Conservation (phyloP, 2,329 filamentous ascomycete genomes). For the Hypoxylon rubiginosum region DNA sequence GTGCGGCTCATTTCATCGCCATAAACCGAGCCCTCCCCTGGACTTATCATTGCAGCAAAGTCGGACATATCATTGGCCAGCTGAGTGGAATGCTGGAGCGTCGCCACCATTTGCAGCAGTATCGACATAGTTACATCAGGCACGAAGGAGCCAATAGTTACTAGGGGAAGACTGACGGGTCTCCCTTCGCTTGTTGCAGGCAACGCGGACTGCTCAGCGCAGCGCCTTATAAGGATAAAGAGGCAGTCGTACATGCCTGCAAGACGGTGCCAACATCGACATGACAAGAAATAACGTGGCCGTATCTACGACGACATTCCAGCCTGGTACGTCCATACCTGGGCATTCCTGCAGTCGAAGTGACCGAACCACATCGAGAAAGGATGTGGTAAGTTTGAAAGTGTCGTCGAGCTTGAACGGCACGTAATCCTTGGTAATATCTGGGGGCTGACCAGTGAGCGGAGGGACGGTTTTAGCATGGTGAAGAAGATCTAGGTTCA, state of each 20-base stretch:
- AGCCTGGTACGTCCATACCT: neutral
- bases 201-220: constrained; percentile 11
- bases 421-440: constrained; percentile 11
- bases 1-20: neutral
- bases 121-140: neutral
- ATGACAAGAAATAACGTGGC: constrained; percentile 11
- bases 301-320: neutral
- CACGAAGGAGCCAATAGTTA: neutral
- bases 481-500: constrained; percentile 18
- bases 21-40: neutral
- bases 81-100: neutral
- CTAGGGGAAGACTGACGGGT: neutral
- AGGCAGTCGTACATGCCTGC: constrained; percentile 17
- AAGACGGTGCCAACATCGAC: constrained; percentile 16
- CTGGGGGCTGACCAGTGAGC: constrained; percentile 2
- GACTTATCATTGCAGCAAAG: neutral
- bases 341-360: neutral
- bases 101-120: neutral
- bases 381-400: constrained; percentile 9
- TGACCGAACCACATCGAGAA: constrained; percentile 5
- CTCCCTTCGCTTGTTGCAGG: constrained; percentile 8
- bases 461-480: constrained; percentile 16
- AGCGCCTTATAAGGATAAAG: constrained; percentile 12
- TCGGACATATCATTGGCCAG: neutral
- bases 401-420: constrained; percentile 15